These are phyloP conservation scores for Suillus americanus DNA, from an alignment of 768 basidiomycete genomes.

Conservation along the genomic window DNA sequence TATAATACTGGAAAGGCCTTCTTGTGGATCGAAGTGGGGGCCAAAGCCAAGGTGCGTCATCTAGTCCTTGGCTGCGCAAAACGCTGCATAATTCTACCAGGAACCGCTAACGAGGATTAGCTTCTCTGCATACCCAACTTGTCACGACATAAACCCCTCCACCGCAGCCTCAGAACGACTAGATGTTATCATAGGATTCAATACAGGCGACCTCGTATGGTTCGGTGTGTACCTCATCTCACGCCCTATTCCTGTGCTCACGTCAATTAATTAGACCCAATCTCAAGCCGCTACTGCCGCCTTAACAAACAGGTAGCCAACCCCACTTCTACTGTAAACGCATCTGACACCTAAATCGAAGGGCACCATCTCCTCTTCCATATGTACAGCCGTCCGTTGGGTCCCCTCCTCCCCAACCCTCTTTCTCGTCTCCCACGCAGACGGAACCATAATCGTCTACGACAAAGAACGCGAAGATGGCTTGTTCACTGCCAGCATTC, in stretches of 20 bases:
- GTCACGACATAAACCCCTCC: constrained; percentile 80
- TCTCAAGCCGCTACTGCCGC: constrained; percentile 79
- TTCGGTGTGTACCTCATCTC: constrained; percentile 56
- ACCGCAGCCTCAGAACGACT: constrained; percentile 79
- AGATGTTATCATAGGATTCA: constrained; percentile 90
- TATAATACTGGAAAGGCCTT: constrained; percentile 86
- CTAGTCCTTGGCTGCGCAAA: not conserved
- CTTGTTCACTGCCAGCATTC: constrained; percentile 62
- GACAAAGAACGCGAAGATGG: constrained; percentile 92
- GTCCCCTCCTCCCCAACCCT: constrained; percentile 77
- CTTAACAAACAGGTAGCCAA: constrained; percentile 75
- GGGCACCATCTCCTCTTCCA: constrained; percentile 77
- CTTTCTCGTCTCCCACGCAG: constrained; percentile 85
- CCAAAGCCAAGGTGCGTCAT: constrained; percentile 70
- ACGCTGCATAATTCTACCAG: constrained; percentile 38
- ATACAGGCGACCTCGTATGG: constrained; percentile 95
- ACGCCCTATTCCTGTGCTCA: constrained; percentile 8
- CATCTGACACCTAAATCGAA: constrained; percentile 27
- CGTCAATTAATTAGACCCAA: constrained; percentile 54
- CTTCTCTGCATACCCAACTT: constrained; percentile 87
- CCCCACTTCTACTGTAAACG: not conserved
- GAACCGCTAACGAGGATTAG: constrained; percentile 85
- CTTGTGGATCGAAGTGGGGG: constrained; percentile 85
- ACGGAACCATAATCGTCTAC: constrained; percentile 86
- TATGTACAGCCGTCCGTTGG: constrained; percentile 90